These are phyloP conservation scores for Boeremia lycopersici DNA, from an alignment of 2,329 filamentous ascomycete genomes.

Conservation along the genomic window DNA sequence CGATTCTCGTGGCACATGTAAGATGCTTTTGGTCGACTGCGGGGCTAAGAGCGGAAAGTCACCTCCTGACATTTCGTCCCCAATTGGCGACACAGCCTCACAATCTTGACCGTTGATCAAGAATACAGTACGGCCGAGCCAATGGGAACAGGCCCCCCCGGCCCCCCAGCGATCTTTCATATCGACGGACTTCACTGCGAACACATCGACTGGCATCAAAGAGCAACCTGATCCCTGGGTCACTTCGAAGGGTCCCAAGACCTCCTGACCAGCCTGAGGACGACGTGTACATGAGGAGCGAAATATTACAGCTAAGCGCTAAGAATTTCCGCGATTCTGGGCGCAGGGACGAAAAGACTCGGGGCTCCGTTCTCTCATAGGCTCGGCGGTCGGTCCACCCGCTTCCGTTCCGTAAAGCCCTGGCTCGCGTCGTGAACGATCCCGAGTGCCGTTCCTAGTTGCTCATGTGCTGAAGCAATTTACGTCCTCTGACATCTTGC, in stretches of 20 bases:
- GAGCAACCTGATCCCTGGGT: background rate
- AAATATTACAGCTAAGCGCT: conserved; percentile 10
- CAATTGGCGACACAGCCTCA: conserved; percentile 21
- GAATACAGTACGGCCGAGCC: conserved; percentile 4
- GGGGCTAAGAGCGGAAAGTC: conserved; percentile 6
- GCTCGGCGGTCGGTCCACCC: conserved; percentile 28
- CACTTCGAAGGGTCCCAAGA: background rate
- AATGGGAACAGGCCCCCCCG: background rate
- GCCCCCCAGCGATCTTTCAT: background rate
- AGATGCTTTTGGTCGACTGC: conserved; percentile 2
- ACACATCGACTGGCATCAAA: background rate
- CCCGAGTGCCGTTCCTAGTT: conserved; percentile 4
- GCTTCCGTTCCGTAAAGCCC: conserved; percentile 23
- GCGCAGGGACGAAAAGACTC: conserved; percentile 28
- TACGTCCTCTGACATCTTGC: too few relatives aligned
- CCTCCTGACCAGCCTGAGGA: conserved; percentile 20
- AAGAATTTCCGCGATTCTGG: conserved; percentile 11
- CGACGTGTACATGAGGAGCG: conserved; percentile 16
- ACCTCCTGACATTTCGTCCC: conserved; percentile 12
- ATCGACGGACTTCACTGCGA: background rate
- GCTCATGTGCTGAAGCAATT: too few relatives aligned
- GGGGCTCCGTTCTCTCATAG: conserved; percentile 17
- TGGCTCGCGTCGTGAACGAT: conserved; percentile 5
- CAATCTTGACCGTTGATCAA: conserved; percentile 9
- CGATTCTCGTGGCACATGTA: conserved; percentile 6